Evolutionary conservation across 2,329 filamentous ascomycete genomes (phyloP), one percentile per base, ranked within the genome.

Genomic region (Ramularia endophylla): DNA sequence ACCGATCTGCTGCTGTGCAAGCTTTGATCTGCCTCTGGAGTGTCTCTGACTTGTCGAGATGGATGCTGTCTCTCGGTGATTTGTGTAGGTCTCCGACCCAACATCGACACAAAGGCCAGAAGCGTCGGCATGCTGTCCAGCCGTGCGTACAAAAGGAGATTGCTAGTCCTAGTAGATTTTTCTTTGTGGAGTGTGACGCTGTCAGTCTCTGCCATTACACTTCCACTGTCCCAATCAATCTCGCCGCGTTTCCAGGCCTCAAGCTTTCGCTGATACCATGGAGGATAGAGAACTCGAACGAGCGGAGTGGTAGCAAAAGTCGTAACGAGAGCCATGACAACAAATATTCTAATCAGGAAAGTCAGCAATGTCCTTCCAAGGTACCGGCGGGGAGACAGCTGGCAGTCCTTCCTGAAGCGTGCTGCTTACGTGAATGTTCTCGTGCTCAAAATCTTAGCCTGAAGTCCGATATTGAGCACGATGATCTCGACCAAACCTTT

Each of bases 401-500:
- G n/a, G n/a, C n/a, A n/a, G n/a, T n/a, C n/a, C n/a, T n/a, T n/a
- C 22, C 22, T 25, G 22, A 25, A 25, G 22, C 22, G 22, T 25
- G 22, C 22, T 25, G 22, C 22, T 25, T 25, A 25, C 32, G 88
- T 94, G 56, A 95, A 95, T 0, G 87, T 94, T 12, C 85, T 73
- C 0, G 74, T 75, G 44, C 84, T 89, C 13, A 95, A 71, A 46
- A 94, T 94, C 27, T 78, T 80, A 15, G 88, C 87, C 67, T 90
- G 81, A 2, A 89, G 72, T 32, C 88, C 87, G 53, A 97, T 87
- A 56, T 85, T 85, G 63, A 94, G 64, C n/a, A 95, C 89, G 61
- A 97, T 95, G 38, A 97, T 70, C 63, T 95, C 89, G 0, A 95
- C 89, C 8, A 97, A 72, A 56, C 90, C 90, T 64, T 97, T 97